Percentiles rank a stretch among this genome's conserved stretches.
Evolutionary conservation across 176 grass and related monocot species (phyloP).

Genomic region (Guadua angustifolia): DNA sequence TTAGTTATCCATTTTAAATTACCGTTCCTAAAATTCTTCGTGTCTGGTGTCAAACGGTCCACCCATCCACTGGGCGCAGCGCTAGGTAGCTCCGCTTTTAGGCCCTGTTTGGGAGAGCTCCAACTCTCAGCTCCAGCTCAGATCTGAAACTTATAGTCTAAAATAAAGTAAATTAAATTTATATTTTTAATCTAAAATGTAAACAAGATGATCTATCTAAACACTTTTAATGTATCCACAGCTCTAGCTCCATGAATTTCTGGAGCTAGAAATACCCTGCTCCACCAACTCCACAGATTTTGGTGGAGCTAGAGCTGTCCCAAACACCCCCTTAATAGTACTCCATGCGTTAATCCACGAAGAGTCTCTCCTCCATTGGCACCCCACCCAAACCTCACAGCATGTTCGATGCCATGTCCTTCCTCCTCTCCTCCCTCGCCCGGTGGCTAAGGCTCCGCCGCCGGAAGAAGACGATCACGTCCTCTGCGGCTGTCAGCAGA

Average conservation of each 20-base stretch:
- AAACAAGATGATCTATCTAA: too few species aligned
- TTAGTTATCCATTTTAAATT: slow-evolving; percentile 22
- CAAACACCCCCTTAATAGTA: too few species aligned
- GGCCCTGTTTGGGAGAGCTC: too few species aligned
- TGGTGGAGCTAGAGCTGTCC: too few species aligned
- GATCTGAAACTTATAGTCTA: too few species aligned
- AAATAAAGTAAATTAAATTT: too few species aligned
- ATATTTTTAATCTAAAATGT: too few species aligned
- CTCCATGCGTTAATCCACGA: background rate
- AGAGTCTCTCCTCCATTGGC: background rate
- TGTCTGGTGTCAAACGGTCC: slow-evolving; percentile 38
- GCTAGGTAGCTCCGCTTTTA: background rate
- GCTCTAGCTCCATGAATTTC: too few species aligned
- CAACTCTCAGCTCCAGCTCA: too few species aligned
- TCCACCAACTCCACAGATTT: too few species aligned
- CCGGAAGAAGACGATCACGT: slow-evolving; percentile 28
- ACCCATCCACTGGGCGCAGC: slow-evolving; percentile 3
- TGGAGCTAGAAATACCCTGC: too few species aligned
- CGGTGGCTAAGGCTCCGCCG: slow-evolving; percentile 20
- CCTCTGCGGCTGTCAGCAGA: background rate
- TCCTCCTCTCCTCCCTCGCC: slow-evolving; percentile 35
- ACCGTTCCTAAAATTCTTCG: background rate
- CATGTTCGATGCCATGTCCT: slow-evolving; percentile 33
- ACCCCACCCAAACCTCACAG: background rate
- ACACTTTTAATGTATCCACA: too few species aligned